A percentile compares a stretch with the other conserved stretches of the same genome.
These are phyloP conservation scores for Saccharomyces pastorianus DNA, from an alignment of 1,139 yeast genomes.

Conservation along the genomic window DNA sequence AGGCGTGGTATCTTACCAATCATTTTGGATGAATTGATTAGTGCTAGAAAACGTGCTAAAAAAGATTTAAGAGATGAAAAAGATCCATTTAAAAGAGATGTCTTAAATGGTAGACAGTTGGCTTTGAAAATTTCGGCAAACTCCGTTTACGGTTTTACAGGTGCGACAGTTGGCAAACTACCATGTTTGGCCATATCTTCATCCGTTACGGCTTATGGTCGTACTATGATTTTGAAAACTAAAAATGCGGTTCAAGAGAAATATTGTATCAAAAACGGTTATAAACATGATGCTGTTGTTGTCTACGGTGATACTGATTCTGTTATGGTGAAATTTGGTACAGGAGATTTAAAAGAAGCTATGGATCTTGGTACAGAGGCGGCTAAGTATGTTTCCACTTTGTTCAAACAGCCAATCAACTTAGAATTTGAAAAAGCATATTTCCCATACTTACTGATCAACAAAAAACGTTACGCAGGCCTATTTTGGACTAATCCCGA, in stretches of 20 bases:
- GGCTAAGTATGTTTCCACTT: conserved; percentile 73
- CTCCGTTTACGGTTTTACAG: conserved; percentile 97
- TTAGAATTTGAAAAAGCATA: conserved; percentile 95
- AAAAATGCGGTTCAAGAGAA: conserved; percentile 75
- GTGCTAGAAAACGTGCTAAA: conserved; percentile 91
- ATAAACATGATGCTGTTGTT: conserved; percentile 73
- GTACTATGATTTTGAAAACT: conserved; percentile 92
- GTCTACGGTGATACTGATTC: conserved; percentile 99
- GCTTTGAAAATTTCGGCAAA: conserved; percentile 96
- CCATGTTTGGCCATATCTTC: conserved; percentile 97
- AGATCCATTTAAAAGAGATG: conserved; percentile 89
- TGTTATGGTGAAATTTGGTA: conserved; percentile 96
- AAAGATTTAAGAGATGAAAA: conserved; percentile 83
- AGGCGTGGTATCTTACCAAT: conserved; percentile 88
- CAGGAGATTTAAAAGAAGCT: conserved; percentile 68
- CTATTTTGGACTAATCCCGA: conserved; percentile 89
- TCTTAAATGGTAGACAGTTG: conserved; percentile 91
- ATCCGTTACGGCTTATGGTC: conserved; percentile 90
- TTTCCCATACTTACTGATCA: conserved; percentile 86
- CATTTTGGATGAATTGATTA: conserved; percentile 75
- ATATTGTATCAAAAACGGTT: conserved; percentile 75
- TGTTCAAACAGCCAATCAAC: conserved; percentile 79
- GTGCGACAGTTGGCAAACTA: conserved; percentile 94
- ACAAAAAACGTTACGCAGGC: conserved; percentile 96
- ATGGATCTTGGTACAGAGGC: conserved; percentile 94